Evolutionary conservation across 1,284 basidiomycete species (phyloP), one percentile per base, ranked within the genome.

Genomic region (Psilocybe mexicana): DNA sequence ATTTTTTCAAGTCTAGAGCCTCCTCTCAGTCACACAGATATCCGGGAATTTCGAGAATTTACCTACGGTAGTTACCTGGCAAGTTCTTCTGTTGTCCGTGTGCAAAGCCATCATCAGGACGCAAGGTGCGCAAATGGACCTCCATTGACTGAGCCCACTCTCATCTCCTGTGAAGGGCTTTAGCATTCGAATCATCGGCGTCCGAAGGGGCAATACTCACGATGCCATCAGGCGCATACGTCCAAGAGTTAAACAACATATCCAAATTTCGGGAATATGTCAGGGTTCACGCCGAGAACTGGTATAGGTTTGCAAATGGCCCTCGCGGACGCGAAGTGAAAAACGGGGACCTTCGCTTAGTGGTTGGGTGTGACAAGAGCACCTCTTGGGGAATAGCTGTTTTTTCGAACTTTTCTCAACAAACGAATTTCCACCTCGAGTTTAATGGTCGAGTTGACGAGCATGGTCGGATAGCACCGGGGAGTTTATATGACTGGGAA

Each of bases 1-100:
- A 28, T n/a, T 10, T 48, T 48, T 35, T 10, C n/a, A 18, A 28
- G 28, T 3, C 2, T 48, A 33, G 7, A 35, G 8, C 46, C 46
- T 3, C 46, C 46, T 3, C 35, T 36, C n/a, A 24, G 46, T 14
- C 30, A 1, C 18, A 48, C n/a, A 30, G 46, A 48, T n/a, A 18
- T 36, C 18, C 46, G 46, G 8, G 46, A 33, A 18, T 48, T 35
- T 23, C 12, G 23, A 23, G 46, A 48, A 18, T 48, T 48, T n/a
- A 48, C 46, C 14, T 18, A 48, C n/a, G 46, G 46, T 30, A 48
- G 46, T n/a, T 48, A 48, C 23, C 28, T 48, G 14, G 46, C 46
- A 18, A 48, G 46, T 18, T 33, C 46, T 7, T n/a, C 46, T 46
- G 46, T 35, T 11, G 24, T 0, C n/a, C 33, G 30, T 6, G 46